phyloP scores from a whole-genome alignment of 139 green algal species.

The Volvox reticuliferus region DNA sequence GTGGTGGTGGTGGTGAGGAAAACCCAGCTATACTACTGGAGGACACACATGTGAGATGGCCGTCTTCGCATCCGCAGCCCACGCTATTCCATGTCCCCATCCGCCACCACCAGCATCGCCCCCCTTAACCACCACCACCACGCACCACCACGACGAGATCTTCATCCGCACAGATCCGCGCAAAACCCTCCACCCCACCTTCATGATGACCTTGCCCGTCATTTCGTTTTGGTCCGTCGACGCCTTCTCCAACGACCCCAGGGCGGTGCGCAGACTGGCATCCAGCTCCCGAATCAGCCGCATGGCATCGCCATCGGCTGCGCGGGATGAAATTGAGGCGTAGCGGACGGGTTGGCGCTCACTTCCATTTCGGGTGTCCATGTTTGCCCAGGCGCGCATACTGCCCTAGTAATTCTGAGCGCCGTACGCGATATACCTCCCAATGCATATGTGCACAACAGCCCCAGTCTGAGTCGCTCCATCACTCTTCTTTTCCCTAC shows the following conservation, averaged over 20 bases:
- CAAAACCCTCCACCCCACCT: neutral
- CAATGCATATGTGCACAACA: no score
- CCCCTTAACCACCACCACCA: neutral
- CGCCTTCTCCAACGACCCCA: slow-evolving; percentile 9
- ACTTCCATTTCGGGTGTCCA: no score
- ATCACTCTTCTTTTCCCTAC: neutral
- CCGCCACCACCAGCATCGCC: neutral
- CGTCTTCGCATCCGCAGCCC: neutral
- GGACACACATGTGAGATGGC: no score
- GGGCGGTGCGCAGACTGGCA: neutral
- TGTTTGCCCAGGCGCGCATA: no score
- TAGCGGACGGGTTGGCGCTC: no score
- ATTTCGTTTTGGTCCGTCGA: slow-evolving; percentile 32
- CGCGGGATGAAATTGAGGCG: no score
- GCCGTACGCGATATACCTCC: no score
- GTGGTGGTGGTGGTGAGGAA: no score
- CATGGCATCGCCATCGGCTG: slow-evolving; percentile 27
- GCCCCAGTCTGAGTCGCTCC: neutral
- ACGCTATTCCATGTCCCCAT: neutral
- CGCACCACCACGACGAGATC: no score
- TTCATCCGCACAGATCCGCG: no score
- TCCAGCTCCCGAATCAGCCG: slow-evolving; percentile 41
- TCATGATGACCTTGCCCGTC: slow-evolving; percentile 54
- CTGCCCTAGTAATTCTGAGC: no score
- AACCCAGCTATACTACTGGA: no score